These are phyloP conservation scores for Silene conica DNA, from an alignment of 148 eudicot species.

Conservation along the genomic window DNA sequence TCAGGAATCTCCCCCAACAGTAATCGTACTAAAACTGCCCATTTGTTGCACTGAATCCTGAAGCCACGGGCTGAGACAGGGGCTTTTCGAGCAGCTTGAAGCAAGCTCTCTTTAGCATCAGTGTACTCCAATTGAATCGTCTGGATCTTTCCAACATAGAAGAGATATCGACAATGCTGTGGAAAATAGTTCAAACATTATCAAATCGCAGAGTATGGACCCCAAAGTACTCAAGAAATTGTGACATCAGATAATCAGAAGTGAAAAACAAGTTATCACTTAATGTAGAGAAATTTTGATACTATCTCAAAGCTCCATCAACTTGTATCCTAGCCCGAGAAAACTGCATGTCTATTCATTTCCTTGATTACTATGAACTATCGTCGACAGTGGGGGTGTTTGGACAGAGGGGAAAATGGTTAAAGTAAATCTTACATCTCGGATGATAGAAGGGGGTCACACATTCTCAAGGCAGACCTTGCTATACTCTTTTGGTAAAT, in stretches of 20 bases:
- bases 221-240: not conserved
- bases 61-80: conserved; percentile 95
- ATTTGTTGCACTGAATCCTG: conserved; percentile 90
- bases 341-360: not conserved
- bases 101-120: conserved; percentile 92
- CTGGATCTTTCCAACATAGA: conserved; percentile 93
- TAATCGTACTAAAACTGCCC: conserved; percentile 91
- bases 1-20: conserved; percentile 94
- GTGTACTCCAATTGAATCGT: conserved; percentile 94
- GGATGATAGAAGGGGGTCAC: not conserved
- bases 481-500: not conserved
- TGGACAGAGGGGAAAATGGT: not conserved
- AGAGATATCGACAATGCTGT: conserved; percentile 91
- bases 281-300: not conserved
- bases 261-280: not conserved
- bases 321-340: not conserved
- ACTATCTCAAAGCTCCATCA: not conserved
- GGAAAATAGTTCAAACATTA: conserved; percentile 8
- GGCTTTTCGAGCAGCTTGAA: conserved; percentile 97
- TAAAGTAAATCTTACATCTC: not conserved
- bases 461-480: not conserved
- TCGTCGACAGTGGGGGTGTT: not conserved
- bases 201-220: not conserved
- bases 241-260: not conserved
- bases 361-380: too few species aligned